Evolutionary conservation across 2,329 filamentous ascomycete genomes (phyloP).

Genomic region (Sclerotinia spermophila): DNA sequence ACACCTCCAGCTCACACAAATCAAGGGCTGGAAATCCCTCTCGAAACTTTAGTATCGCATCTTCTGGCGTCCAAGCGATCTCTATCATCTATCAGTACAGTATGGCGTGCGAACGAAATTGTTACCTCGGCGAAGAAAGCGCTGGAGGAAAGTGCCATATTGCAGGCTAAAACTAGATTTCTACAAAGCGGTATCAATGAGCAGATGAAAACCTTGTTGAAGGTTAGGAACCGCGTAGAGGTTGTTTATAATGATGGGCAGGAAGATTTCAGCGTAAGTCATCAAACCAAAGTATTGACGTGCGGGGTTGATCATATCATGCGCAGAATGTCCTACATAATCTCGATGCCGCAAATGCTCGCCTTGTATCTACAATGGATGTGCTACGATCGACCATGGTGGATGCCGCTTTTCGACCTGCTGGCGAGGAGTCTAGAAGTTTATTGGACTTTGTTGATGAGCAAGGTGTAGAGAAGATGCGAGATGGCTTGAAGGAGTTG

Average conservation of each 20-base stretch:
- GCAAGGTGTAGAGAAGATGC: conserved; percentile 61
- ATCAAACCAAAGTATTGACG: not conserved
- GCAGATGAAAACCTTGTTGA: conserved; percentile 50
- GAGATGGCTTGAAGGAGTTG: conserved; percentile 63
- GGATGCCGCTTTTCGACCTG: conserved; percentile 59
- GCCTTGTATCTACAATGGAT: conserved; percentile 63
- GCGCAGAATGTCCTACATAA: conserved; percentile 53
- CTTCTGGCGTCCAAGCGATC: conserved; percentile 85
- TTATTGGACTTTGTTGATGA: conserved; percentile 77
- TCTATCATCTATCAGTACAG: conserved; percentile 75
- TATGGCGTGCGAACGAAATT: conserved; percentile 83
- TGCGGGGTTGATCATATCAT: conserved; percentile 18
- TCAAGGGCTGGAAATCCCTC: conserved; percentile 39
- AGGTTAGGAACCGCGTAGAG: conserved; percentile 50
- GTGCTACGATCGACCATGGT: conserved; percentile 62
- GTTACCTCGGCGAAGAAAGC: conserved; percentile 71
- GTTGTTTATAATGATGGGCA: conserved; percentile 55
- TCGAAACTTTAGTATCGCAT: conserved; percentile 79
- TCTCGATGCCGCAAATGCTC: conserved; percentile 63
- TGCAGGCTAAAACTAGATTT: conserved; percentile 67
- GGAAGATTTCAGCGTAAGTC: conserved; percentile 49
- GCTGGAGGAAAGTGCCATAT: conserved; percentile 73
- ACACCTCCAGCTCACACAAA: conserved; percentile 27
- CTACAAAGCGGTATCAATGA: conserved; percentile 58
- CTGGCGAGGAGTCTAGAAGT: conserved; percentile 55